A percentile compares a stretch with the other conserved stretches of the same genome.
Conservation (phyloP, 2,329 filamentous ascomycete genomes). For the Hymenoscyphus fraxineus region DNA sequence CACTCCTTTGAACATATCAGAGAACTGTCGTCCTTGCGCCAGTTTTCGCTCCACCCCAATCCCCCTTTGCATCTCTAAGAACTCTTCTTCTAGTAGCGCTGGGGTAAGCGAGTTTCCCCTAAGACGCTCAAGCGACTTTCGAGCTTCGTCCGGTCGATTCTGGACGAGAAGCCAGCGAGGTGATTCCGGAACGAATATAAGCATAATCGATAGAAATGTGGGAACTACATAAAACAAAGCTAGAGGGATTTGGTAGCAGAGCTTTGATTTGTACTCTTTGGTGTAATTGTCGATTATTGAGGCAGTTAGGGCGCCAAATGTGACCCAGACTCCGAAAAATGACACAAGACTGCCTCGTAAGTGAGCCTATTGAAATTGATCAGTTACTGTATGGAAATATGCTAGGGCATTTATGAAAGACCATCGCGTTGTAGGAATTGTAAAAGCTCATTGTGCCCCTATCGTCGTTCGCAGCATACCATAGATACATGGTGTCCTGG, state of each 20-base stretch:
- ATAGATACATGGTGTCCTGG: too few relatives aligned
- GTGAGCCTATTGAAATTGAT: neutral
- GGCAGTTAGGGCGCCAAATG: constrained; percentile 11
- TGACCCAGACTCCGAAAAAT: constrained; percentile 10
- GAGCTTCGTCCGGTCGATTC: constrained; percentile 3
- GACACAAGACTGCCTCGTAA: constrained; percentile 9
- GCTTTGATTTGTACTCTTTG: neutral
- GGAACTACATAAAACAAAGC: neutral
- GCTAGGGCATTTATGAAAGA: neutral
- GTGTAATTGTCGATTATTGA: constrained; percentile 15
- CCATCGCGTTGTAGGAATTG: too few relatives aligned
- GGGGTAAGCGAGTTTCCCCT: constrained; percentile 2
- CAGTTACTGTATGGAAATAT: neutral
- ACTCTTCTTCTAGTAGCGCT: neutral
- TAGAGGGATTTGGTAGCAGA: neutral
- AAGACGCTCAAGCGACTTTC: constrained; percentile 8
- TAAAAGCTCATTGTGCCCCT: too few relatives aligned
- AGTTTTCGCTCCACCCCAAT: neutral
- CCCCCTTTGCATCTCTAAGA: neutral
- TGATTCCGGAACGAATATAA: constrained; percentile 9
- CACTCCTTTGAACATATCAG: neutral
- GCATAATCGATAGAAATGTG: neutral
- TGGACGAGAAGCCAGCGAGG: constrained; percentile 11
- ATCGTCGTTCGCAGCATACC: too few relatives aligned
- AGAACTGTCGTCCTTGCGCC: neutral